Evolutionary conservation across 2,329 filamentous ascomycete species (phyloP), one percentile per base, ranked within the genome.

Genomic region (Diplodia mutila): DNA sequence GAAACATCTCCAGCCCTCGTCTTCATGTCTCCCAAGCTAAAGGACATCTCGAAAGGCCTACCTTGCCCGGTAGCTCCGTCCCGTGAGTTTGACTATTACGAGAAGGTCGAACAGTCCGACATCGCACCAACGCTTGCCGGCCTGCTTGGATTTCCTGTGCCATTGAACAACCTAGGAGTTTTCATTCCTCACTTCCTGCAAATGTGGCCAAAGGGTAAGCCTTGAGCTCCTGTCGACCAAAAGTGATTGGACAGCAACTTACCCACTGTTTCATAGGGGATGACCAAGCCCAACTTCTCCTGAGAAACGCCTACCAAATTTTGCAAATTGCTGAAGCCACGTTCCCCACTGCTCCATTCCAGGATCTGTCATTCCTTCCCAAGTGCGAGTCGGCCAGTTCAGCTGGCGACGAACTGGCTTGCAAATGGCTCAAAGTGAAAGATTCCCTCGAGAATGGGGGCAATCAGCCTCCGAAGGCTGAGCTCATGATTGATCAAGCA

Each of bases 1-100:
- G 95, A 99, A 81, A 98, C 95, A 1, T 97, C 94, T 0, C 91
- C 95, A 0, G 95, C 95, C 18, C 82, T 99, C 11, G 86, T 97
- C 23, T 98, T 99, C 77, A 87, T 97, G 70, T 95, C 93, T 2
- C 93, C 94, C 0, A 95, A 93, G 74, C 84, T 97, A 52, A 87
- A 86, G 73, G 75, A 80, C 0, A 80, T 93, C 7, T 83, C 84
- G 3, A 70, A 76, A 21, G 75, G 74, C 23, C 69, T 69, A 64
- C 61, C 23, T 63, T 84, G 81, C 48, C 93, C 94, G 0, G 80
- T 86, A 3, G 78, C 83, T 14, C 85, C 87, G 7, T 82, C 82
- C 46, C 85, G 88, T 21, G 89, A 95, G 69, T 97, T 97, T 71
- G 87, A 91, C 69, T 98, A 92, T 76, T 98, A 98, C 77, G 85